Conservation (phyloP, 208 protist species). For the Sergeia podlipaevii region DNA sequence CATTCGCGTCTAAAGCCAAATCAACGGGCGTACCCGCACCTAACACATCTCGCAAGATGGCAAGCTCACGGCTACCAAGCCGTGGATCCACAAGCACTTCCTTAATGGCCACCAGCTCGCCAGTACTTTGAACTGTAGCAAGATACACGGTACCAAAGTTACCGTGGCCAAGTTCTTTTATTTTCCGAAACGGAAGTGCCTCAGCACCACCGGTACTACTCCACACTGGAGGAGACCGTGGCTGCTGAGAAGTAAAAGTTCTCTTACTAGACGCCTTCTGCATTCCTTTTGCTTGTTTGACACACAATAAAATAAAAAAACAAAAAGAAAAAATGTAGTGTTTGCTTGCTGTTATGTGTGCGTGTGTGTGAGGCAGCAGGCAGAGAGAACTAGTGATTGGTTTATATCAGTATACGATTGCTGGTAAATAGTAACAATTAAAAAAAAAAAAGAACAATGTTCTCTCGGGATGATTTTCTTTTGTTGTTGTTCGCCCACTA, state of each 20-base stretch:
- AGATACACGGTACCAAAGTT: conserved; percentile 97
- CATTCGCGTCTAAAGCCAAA: not conserved
- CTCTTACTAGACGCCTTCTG: not conserved
- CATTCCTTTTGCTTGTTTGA: conserved; percentile 1
- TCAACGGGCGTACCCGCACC: not conserved
- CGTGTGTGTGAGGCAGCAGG: no score
- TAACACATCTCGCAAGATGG: conserved; percentile 93
- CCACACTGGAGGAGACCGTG: no score
- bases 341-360: no score
- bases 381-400: no score
- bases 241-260: no score
- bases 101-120: conserved; percentile 96
- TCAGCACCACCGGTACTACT: no score
- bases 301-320: not conserved
- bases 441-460: not conserved
- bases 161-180: conserved; percentile 92
- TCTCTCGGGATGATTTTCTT: not conserved
- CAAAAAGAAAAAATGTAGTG: conserved; percentile 8
- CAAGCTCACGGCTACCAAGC: conserved; percentile 98
- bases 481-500: not conserved
- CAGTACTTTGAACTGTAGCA: conserved; percentile 75
- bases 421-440: not conserved
- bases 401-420: no score
- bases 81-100: conserved; percentile 96
- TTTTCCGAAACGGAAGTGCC: not conserved